phyloP scores from a whole-genome alignment of 208 protist species.

The Wallacemonas sp. region DNA sequence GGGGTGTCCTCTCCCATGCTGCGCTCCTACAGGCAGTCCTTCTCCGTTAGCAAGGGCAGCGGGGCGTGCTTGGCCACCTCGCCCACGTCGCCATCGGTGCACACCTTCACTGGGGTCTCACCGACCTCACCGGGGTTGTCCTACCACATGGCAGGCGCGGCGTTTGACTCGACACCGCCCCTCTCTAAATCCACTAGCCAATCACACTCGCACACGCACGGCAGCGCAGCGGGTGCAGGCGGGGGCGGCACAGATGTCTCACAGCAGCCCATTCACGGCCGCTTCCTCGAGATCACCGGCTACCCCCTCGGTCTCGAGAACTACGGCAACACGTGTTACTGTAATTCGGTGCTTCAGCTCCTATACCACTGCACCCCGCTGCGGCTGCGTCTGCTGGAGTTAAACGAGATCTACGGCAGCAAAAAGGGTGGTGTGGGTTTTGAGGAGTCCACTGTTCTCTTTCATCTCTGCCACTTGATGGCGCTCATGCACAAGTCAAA shows the following conservation, averaged over 20 bases:
- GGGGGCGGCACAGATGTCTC: slow-evolving; percentile 6
- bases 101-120: slow-evolving; percentile 8
- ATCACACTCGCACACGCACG: background rate
- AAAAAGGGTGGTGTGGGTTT: slow-evolving; percentile 58
- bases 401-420: slow-evolving; percentile 60
- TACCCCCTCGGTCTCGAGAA: slow-evolving; percentile 86
- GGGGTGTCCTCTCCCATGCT: slow-evolving; percentile 54
- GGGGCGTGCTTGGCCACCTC: slow-evolving; percentile 19
- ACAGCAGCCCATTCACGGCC: slow-evolving; percentile 42
- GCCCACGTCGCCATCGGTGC: slow-evolving; percentile 18
- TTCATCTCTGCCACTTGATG: slow-evolving; percentile 67
- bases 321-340: slow-evolving; percentile 92
- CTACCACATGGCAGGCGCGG: slow-evolving; percentile 11
- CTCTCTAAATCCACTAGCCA: background rate
- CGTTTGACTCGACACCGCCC: background rate
- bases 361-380: slow-evolving; percentile 91
- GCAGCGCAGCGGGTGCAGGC: background rate
- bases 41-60: slow-evolving; percentile 30
- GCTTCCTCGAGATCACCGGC: slow-evolving; percentile 75
- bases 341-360: slow-evolving; percentile 88
- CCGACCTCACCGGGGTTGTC: slow-evolving; percentile 9
- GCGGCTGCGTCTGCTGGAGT: slow-evolving; percentile 69
- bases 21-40: slow-evolving; percentile 67
- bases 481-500: slow-evolving; percentile 85
- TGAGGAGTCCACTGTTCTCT: slow-evolving; percentile 66